Evolutionary conservation across 192 early-diverging fungal genomes (phyloP).

Genomic region (Coemansia sp.): DNA sequence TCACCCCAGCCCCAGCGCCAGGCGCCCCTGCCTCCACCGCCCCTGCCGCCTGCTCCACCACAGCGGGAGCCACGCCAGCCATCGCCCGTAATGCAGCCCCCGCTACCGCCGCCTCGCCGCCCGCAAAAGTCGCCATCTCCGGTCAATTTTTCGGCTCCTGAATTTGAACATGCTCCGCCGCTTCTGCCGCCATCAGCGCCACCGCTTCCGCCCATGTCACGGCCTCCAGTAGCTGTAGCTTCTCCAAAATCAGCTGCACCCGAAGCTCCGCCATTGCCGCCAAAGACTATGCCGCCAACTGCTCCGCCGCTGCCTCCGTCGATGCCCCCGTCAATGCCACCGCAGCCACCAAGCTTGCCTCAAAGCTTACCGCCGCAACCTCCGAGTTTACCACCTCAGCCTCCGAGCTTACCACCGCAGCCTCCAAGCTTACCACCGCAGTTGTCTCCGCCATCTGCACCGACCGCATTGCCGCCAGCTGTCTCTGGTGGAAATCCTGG

Average conservation of each 20-base stretch:
- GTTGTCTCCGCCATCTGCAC: conserved; percentile 5
- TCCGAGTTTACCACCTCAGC: conserved; percentile 8
- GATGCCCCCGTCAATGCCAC: not conserved
- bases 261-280: conserved; percentile 15
- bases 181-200: conserved; percentile 16
- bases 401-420: conserved; percentile 14
- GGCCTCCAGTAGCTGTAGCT: not conserved
- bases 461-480: conserved; percentile 7
- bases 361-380: conserved; percentile 18
- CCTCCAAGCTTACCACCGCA: conserved; percentile 6
- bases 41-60: conserved; percentile 18
- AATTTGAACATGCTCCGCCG: conserved; percentile 25
- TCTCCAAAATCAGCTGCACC: not conserved
- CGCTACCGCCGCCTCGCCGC: conserved; percentile 24
- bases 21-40: conserved; percentile 12
- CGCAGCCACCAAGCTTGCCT: conserved; percentile 12
- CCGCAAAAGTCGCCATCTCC: conserved; percentile 17
- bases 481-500: conserved; percentile 27
- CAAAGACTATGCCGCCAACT: conserved; percentile 13
- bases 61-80: conserved; percentile 10
- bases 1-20: conserved; percentile 8
- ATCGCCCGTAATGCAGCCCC: conserved; percentile 15
- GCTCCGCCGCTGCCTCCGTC: conserved; percentile 15
- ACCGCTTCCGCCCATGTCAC: conserved; percentile 17
- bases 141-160: not conserved